A percentile compares a stretch with the other conserved stretches of the same genome.
Evolutionary conservation across 2,329 filamentous ascomycete species (phyloP).

Genomic region (Endoconidiophora laricicola): DNA sequence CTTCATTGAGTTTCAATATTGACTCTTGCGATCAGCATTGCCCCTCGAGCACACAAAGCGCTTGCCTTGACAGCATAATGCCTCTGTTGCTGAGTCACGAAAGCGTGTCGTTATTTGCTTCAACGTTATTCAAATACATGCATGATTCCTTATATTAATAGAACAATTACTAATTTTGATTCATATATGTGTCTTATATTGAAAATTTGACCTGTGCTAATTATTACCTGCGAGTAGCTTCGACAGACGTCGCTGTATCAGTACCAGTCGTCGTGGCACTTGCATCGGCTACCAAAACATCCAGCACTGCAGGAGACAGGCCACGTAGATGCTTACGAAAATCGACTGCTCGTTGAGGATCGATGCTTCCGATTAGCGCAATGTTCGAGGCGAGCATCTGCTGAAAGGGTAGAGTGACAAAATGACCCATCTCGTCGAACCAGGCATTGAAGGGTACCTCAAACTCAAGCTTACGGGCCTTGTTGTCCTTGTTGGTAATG

Average conservation of each 20-base stretch:
- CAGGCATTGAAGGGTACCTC: constrained; percentile 52
- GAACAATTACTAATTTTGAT: not conserved
- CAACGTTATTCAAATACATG: too few species aligned
- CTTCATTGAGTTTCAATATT: too few species aligned
- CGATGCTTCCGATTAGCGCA: constrained; percentile 46
- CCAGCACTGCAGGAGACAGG: constrained; percentile 31
- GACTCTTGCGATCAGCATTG: too few species aligned
- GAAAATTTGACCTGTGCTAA: too few species aligned
- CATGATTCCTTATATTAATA: too few species aligned
- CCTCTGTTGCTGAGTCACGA: too few species aligned
- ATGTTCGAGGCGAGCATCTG: constrained; percentile 55
- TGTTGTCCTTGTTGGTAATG: constrained; percentile 26
- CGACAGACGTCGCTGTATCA: constrained; percentile 16
- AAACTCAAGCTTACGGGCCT: constrained; percentile 33
- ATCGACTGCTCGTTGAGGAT: constrained; percentile 38
- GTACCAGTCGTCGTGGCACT: constrained; percentile 16
- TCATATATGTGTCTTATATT: too few species aligned
- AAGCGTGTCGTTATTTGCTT: too few species aligned
- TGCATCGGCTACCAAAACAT: constrained; percentile 25
- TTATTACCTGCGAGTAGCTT: not conserved
- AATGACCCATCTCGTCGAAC: constrained; percentile 59
- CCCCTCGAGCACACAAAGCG: too few species aligned
- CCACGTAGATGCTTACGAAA: constrained; percentile 23
- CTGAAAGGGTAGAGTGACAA: constrained; percentile 63
- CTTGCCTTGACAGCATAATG: too few species aligned